Evolutionary conservation across 768 basidiomycete species (phyloP).

Genomic region (Amanita phalloides): DNA sequence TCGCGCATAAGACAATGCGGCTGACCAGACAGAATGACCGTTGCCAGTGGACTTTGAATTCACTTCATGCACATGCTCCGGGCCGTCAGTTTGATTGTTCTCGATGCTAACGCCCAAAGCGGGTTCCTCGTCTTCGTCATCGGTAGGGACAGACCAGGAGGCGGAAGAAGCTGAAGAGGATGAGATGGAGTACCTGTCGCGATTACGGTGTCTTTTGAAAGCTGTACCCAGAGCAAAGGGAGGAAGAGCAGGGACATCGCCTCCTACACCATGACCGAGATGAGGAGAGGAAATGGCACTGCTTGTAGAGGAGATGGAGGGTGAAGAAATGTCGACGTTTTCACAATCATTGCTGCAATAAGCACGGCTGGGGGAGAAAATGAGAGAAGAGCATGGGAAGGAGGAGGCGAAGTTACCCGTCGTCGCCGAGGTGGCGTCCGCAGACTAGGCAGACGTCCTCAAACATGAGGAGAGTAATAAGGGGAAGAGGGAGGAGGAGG

Average conservation of each 20-base stretch:
- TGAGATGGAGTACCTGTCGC: conserved; percentile 42
- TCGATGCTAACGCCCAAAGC: conserved; percentile 23
- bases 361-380: conserved; percentile 33
- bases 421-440: conserved; percentile 51
- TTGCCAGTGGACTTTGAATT: conserved; percentile 31
- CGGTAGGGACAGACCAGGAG: conserved; percentile 54
- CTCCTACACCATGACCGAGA: conserved; percentile 38
- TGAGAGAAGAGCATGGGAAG: conserved; percentile 9
- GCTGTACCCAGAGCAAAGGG: conserved; percentile 55
- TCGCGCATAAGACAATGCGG: conserved; percentile 54
- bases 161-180: conserved; percentile 58
- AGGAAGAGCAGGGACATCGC: conserved; percentile 58
- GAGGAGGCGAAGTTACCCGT: conserved; percentile 37
- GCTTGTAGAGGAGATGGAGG: conserved; percentile 56
- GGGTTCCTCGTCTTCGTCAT: conserved; percentile 49
- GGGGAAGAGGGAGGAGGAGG: conserved; percentile 5
- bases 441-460: conserved; percentile 72
- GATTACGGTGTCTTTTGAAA: conserved; percentile 30
- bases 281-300: conserved; percentile 62
- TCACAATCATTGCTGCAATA: conserved; percentile 70
- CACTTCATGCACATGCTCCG: conserved; percentile 28
- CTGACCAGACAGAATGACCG: conserved; percentile 23
- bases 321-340: conserved; percentile 49
- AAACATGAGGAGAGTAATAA: conserved; percentile 38
- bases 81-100: conserved; percentile 22